Percentiles rank a stretch among this genome's conserved stretches.
phyloP scores from a whole-genome alignment of 345 rosid genomes.

The Gossypium raimondii region DNA sequence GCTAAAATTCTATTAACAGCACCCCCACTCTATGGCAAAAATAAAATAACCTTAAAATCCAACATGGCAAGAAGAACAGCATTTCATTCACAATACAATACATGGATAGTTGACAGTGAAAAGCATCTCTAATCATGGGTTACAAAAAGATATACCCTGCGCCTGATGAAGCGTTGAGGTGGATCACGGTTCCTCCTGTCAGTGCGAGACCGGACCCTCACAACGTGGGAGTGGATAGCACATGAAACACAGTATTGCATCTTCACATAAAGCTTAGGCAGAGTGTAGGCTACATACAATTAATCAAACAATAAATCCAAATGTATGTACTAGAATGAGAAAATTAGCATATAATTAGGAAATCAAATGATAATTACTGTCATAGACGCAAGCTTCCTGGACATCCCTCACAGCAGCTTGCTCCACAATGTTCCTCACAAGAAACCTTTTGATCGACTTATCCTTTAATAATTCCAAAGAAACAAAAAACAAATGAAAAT shows the following conservation, averaged over 20 bases:
- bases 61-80: neutral
- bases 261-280: constrained; percentile 85
- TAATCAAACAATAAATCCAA: neutral
- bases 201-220: constrained; percentile 88
- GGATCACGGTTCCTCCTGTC: constrained; percentile 84
- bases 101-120: neutral
- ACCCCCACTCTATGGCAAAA: neutral
- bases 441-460: constrained; percentile 79
- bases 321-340: neutral
- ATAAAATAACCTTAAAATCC: neutral
- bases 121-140: neutral
- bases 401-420: constrained; percentile 94
- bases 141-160: constrained; percentile 50
- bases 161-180: constrained; percentile 78
- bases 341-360: neutral
- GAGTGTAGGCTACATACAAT: constrained; percentile 48
- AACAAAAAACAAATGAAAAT: neutral
- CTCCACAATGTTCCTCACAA: constrained; percentile 92
- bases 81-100: neutral
- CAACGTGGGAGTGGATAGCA: constrained; percentile 96
- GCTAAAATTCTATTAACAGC: neutral
- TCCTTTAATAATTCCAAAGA: constrained; percentile 37
- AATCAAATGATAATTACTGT: constrained; percentile 31
- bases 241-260: constrained; percentile 92
- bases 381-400: constrained; percentile 85